Evolutionary conservation across 345 rosid genomes (phyloP).

Genomic region (Rhizophora apiculata): DNA sequence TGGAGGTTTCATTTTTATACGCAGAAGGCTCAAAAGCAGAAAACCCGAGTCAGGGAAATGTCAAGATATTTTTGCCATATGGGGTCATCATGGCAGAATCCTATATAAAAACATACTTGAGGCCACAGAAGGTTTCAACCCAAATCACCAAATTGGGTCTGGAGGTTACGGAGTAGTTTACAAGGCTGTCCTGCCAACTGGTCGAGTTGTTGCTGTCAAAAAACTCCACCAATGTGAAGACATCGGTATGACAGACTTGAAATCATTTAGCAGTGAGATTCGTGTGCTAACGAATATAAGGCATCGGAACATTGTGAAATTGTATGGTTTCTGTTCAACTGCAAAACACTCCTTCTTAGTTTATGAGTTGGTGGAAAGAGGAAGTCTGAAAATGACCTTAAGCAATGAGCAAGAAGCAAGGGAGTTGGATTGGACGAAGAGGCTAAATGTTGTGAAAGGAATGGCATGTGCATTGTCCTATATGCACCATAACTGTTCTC

Average conservation of each 20-base stretch:
- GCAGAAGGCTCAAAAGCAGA: not conserved
- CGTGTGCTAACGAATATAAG: slow-evolving; percentile 6
- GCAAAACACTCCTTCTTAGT: not conserved
- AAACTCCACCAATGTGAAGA: slow-evolving; percentile 7
- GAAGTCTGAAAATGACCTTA: slow-evolving; percentile 1
- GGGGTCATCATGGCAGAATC: not conserved
- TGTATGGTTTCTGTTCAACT: slow-evolving; percentile 12
- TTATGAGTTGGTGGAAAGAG: slow-evolving; percentile 17
- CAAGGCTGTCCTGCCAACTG: slow-evolving; percentile 9
- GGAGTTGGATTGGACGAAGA: slow-evolving; percentile 11
- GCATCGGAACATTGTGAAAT: slow-evolving; percentile 15
- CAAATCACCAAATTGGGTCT: slow-evolving; percentile 8
- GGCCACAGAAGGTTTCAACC: slow-evolving; percentile 4
- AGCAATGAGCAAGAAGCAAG: not conserved
- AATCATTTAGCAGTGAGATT: slow-evolving; percentile 9
- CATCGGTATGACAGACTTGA: not conserved
- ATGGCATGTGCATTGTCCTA: slow-evolving; percentile 10
- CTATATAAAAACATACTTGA: not conserved
- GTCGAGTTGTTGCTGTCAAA: slow-evolving; percentile 13
- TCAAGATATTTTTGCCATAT: not conserved
- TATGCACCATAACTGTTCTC: slow-evolving; percentile 17
- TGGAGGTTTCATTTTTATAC: not conserved
- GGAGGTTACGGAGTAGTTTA: slow-evolving; percentile 18
- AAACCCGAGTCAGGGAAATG: not conserved
- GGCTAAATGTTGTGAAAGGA: slow-evolving; percentile 16